phyloP scores from a whole-genome alignment of 2,329 filamentous ascomycete genomes.

The Elsinoe arachidis region DNA sequence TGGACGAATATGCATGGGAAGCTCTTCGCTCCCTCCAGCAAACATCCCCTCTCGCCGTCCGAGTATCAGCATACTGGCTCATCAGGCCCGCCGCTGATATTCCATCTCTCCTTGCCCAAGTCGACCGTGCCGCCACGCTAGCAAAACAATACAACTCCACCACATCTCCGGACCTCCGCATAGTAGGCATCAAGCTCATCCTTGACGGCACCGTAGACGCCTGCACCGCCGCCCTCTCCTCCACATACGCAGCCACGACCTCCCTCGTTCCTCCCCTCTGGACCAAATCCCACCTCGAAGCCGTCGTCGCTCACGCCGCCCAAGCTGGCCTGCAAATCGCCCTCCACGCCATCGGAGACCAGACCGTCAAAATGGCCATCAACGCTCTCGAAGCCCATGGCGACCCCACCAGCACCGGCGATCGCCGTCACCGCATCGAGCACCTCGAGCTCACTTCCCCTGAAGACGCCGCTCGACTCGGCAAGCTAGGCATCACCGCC shows the following conservation, averaged over 20 bases:
- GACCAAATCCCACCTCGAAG: constrained; percentile 43
- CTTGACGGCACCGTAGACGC: constrained; percentile 58
- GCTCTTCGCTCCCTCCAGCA: constrained; percentile 38
- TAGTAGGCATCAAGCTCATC: constrained; percentile 57
- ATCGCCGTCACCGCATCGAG: constrained; percentile 53
- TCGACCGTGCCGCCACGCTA: constrained; percentile 44
- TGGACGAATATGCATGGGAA: constrained; percentile 49
- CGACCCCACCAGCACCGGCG: constrained; percentile 27
- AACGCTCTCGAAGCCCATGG: constrained; percentile 43
- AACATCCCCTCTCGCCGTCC: constrained; percentile 34
- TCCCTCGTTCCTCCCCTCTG: constrained; percentile 45
- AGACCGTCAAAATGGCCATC: constrained; percentile 49
- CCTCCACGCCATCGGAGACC: constrained; percentile 58
- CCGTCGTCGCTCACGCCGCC: constrained; percentile 48
- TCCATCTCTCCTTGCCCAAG: constrained; percentile 40
- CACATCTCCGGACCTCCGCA: constrained; percentile 39
- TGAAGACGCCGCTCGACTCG: constrained; percentile 49
- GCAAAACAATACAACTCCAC: constrained; percentile 36
- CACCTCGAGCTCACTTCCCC: constrained; percentile 53
- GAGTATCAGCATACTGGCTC: constrained; percentile 50
- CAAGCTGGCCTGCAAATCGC: constrained; percentile 51
- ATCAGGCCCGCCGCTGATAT: constrained; percentile 40
- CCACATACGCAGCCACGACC: constrained; percentile 47
- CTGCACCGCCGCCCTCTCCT: constrained; percentile 52
- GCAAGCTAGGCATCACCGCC: constrained; percentile 61